phyloP scores from a whole-genome alignment of 202 grass and related monocot genomes.

The Schoenoplectus tabernaemontani region DNA sequence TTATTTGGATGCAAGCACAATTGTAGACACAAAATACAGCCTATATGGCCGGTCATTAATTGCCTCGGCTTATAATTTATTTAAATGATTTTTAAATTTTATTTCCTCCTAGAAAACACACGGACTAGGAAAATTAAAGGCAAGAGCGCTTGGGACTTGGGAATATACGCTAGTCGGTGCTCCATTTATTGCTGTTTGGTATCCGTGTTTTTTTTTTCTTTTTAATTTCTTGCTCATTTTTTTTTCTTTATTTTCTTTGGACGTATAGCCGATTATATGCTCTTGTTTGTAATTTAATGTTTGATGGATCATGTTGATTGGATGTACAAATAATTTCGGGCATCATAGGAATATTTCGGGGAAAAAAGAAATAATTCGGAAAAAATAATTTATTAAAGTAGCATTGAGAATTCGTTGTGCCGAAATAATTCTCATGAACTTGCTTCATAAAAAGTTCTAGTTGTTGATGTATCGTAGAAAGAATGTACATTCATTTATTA shows the following conservation, averaged over 20 bases:
- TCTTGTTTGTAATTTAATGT: background rate
- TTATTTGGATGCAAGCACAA: background rate
- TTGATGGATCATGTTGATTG: background rate
- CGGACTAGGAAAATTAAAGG: too few relatives aligned
- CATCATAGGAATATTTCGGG: background rate
- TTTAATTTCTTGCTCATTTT: background rate
- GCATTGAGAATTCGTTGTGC: background rate
- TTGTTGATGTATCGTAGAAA: background rate
- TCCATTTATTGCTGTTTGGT: slow-evolving; percentile 1
- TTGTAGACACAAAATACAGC: background rate
- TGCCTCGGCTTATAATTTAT: background rate
- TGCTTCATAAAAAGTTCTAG: background rate
- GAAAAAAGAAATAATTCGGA: too few relatives aligned
- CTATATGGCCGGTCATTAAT: background rate
- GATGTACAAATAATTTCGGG: background rate
- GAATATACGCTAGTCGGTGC: background rate
- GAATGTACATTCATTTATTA: background rate
- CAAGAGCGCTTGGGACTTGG: too few relatives aligned
- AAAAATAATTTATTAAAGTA: background rate
- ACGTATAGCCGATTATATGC: background rate
- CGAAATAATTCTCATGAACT: background rate
- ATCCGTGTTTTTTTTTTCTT: background rate
- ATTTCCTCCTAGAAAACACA: background rate
- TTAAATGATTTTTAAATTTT: background rate
- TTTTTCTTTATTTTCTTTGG: background rate